phyloP scores from a whole-genome alignment of 2,329 filamentous ascomycete species.

The Microthyrium microscopicum region DNA sequence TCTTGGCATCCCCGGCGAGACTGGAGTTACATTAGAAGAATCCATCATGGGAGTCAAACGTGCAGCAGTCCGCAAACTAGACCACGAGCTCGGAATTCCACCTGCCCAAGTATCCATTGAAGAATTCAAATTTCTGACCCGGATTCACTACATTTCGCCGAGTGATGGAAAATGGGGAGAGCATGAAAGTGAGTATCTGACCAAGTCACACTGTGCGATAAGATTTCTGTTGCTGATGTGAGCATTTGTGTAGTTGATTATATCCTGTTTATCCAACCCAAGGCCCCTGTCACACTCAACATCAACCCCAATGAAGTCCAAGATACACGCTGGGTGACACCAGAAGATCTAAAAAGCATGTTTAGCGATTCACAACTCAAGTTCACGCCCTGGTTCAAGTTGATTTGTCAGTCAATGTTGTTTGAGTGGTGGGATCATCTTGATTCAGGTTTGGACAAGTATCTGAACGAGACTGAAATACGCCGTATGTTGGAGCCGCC shows the following conservation, averaged over 20 bases:
- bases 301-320: constrained; percentile 78
- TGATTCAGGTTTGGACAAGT: constrained; percentile 65
- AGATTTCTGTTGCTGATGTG: background rate
- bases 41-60: constrained; percentile 76
- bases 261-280: constrained; percentile 79
- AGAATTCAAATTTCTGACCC: constrained; percentile 81
- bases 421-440: constrained; percentile 95
- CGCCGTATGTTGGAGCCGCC: constrained; percentile 50
- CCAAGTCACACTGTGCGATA: background rate
- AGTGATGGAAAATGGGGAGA: constrained; percentile 98
- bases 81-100: constrained; percentile 90
- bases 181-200: constrained; percentile 64
- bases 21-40: constrained; percentile 55
- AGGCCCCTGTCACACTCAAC: constrained; percentile 66
- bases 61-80: constrained; percentile 80
- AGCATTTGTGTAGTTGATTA: constrained; percentile 60
- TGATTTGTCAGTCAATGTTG: constrained; percentile 94
- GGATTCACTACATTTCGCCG: constrained; percentile 96
- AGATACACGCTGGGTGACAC: constrained; percentile 68
- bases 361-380: constrained; percentile 65
- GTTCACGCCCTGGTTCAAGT: constrained; percentile 98
- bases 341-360: constrained; percentile 67
- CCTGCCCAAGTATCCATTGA: constrained; percentile 76
- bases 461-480: constrained; percentile 72
- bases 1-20: constrained; percentile 79